Percentiles rank a stretch among this genome's conserved stretches.
Evolutionary conservation across 2,329 filamentous ascomycete species (phyloP).

Genomic region (Talaromyces sp.): DNA sequence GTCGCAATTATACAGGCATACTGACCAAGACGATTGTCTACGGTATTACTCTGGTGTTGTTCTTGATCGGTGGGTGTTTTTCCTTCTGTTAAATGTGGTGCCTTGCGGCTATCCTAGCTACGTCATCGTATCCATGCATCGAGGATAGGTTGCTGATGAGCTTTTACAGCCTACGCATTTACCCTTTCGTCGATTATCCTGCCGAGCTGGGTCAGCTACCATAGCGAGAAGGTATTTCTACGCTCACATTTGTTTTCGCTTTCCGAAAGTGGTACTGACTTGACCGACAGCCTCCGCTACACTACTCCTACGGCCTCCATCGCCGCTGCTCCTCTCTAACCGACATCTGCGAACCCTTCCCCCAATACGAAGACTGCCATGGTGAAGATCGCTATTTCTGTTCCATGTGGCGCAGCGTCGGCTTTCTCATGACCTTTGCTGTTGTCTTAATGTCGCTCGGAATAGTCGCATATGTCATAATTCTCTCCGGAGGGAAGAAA

Average conservation of each 20-base stretch:
- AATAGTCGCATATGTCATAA: constrained; percentile 73
- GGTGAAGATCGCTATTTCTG: constrained; percentile 73
- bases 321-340: constrained; percentile 70
- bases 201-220: constrained; percentile 49
- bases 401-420: constrained; percentile 83
- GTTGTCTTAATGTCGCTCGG: constrained; percentile 77
- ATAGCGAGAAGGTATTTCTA: constrained; percentile 40
- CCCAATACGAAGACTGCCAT: constrained; percentile 63
- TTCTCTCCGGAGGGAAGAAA: constrained; percentile 73
- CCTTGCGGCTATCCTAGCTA: constrained; percentile 2
- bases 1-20: constrained; percentile 45
- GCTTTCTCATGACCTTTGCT: constrained; percentile 81
- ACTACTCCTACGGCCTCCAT: constrained; percentile 74
- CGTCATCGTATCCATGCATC: not conserved
- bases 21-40: constrained; percentile 51
- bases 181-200: constrained; percentile 47
- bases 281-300: constrained; percentile 45
- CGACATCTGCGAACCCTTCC: constrained; percentile 57
- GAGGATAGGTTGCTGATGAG: not conserved
- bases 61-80: constrained; percentile 39
- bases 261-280: not conserved
- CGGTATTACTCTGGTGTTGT: constrained; percentile 40
- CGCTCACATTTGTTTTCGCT: not conserved
- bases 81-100: not conserved
- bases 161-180: constrained; percentile 39